These are phyloP conservation scores for Annulohypoxylon truncatum DNA, from an alignment of 2,329 filamentous ascomycete species.

Conservation along the genomic window DNA sequence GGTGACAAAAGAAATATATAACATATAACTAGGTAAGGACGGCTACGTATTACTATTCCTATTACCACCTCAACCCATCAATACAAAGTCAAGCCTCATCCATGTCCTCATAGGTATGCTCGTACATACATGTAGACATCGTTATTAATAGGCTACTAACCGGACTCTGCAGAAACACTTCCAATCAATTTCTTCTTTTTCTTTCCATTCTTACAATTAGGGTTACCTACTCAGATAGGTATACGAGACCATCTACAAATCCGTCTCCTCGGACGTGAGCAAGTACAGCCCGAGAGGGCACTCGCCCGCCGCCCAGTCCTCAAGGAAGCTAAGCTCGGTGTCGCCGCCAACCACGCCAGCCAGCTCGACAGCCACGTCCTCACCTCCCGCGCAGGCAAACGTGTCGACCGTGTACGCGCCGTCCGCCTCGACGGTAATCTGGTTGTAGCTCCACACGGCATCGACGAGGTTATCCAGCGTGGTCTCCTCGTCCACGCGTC, in stretches of 20 bases:
- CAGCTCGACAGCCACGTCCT: conserved; percentile 65
- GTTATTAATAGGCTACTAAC: conserved; percentile 6
- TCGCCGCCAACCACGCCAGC: conserved; percentile 54
- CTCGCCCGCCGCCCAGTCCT: conserved; percentile 63
- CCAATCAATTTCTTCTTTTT: conserved; percentile 14
- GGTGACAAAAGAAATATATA: conserved; percentile 30
- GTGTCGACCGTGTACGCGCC: conserved; percentile 64
- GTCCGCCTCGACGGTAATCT: conserved; percentile 59
- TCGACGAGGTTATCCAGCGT: conserved; percentile 65
- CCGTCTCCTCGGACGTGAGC: conserved; percentile 44
- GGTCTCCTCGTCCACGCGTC: conserved; percentile 60
- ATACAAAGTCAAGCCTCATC: neutral
- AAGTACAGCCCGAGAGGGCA: conserved; percentile 57
- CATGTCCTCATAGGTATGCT: conserved; percentile 11
- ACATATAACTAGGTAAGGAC: conserved; percentile 18
- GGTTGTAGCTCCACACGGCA: conserved; percentile 57
- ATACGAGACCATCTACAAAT: conserved; percentile 8
- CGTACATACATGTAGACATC: conserved; percentile 4
- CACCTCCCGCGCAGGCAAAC: conserved; percentile 65
- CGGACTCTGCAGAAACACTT: neutral
- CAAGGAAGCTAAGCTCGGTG: conserved; percentile 69
- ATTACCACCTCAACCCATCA: conserved; percentile 9
- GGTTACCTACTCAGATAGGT: neutral
- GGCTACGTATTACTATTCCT: conserved; percentile 25
- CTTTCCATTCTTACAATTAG: neutral